Percentiles rank a stretch among this genome's conserved stretches.
phyloP scores from a whole-genome alignment of 2,329 filamentous ascomycete genomes.

The Penicillium sp. region DNA sequence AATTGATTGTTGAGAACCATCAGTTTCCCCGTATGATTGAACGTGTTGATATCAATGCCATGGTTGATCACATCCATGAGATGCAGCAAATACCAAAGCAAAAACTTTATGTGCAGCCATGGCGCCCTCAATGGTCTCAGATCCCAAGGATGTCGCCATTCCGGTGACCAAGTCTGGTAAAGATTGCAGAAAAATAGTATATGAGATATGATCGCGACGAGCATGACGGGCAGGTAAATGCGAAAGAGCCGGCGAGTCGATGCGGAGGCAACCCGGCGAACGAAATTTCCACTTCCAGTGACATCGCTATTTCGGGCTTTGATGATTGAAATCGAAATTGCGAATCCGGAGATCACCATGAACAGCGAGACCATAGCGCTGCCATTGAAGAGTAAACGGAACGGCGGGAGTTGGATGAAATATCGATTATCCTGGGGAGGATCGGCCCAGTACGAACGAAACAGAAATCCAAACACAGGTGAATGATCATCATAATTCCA shows the following conservation, averaged over 20 bases:
- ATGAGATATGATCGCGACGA: conserved; percentile 20
- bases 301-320: conserved; percentile 25
- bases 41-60: not conserved
- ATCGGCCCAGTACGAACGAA: conserved; percentile 21
- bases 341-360: conserved; percentile 56
- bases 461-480: conserved; percentile 21
- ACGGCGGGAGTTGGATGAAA: conserved; percentile 32
- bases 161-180: conserved; percentile 11
- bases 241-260: conserved; percentile 29
- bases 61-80: conserved; percentile 8
- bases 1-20: conserved; percentile 15
- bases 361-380: conserved; percentile 48
- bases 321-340: conserved; percentile 49
- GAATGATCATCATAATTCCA: conserved; percentile 25
- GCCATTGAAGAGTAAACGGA: conserved; percentile 36
- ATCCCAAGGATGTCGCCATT: conserved; percentile 2
- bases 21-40: conserved; percentile 6
- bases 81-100: conserved; percentile 9
- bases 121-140: conserved; percentile 11
- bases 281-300: conserved; percentile 1
- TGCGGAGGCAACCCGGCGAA: conserved; percentile 13
- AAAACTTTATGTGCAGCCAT: conserved; percentile 9
- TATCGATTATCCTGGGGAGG: conserved; percentile 18
- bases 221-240: conserved; percentile 28
- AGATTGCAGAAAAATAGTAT: conserved; percentile 16